Conservation (phyloP, 78 protist species). For the Dictyostelium citrinum region DNA sequence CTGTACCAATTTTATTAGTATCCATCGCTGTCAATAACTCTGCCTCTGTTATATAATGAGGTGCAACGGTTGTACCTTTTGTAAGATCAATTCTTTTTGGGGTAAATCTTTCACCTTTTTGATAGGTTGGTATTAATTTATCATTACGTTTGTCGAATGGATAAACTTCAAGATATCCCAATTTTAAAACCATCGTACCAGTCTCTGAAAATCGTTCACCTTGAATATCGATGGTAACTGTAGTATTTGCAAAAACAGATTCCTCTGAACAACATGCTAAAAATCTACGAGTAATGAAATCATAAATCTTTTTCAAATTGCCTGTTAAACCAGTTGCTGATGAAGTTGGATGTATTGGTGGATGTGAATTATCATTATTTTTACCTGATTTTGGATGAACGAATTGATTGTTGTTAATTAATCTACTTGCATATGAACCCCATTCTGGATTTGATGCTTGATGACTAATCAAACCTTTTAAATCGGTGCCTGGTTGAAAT, state of each 20-base stretch:
- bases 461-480: constrained; percentile 55
- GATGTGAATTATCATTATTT: constrained; percentile 97
- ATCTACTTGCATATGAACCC: constrained; percentile 84
- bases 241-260: constrained; percentile 93
- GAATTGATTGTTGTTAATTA: constrained; percentile 75
- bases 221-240: constrained; percentile 78
- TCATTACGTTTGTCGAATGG: constrained; percentile 93
- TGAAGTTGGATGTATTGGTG: constrained; percentile 98
- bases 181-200: constrained; percentile 77
- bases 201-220: constrained; percentile 85
- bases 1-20: constrained; percentile 97
- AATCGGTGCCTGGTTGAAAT: constrained; percentile 84
- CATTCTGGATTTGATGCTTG: constrained; percentile 69
- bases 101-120: constrained; percentile 81
- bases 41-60: constrained; percentile 93
- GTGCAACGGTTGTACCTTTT: constrained; percentile 94
- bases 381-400: constrained; percentile 90
- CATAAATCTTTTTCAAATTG: constrained; percentile 81
- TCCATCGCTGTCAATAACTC: constrained; percentile 98
- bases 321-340: background rate
- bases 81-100: constrained; percentile 80
- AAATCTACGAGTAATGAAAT: constrained; percentile 94
- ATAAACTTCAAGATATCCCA: constrained; percentile 91
- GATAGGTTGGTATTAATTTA: constrained; percentile 85
- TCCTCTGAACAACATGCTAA: constrained; percentile 96